A percentile compares a stretch with the other conserved stretches of the same genome.
Conservation (phyloP, 495 filamentous ascomycete genomes). For the Penicillium arizonense region DNA sequence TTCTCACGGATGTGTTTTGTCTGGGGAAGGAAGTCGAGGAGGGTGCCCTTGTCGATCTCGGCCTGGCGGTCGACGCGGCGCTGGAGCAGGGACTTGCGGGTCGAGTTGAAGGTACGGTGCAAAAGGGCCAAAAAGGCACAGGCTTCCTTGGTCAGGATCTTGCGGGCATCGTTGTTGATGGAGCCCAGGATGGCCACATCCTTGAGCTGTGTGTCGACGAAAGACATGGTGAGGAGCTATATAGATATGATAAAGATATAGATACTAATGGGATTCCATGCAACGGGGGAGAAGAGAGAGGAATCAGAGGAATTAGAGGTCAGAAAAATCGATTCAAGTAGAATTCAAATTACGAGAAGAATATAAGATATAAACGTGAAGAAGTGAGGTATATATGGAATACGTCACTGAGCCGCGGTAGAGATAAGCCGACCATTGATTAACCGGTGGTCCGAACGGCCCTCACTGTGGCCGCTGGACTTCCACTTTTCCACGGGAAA, state of each 20-base stretch:
- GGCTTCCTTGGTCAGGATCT: slow-evolving; percentile 90
- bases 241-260: not conserved
- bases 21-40: slow-evolving; percentile 96
- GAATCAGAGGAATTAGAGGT: not conserved
- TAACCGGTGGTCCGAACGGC: not conserved
- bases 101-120: slow-evolving; percentile 90
- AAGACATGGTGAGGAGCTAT: slow-evolving; percentile 55
- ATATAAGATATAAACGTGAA: slow-evolving; percentile 6
- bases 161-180: slow-evolving; percentile 73
- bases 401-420: slow-evolving; percentile 34
- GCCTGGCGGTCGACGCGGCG: slow-evolving; percentile 84
- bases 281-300: not conserved
- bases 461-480: too few species aligned
- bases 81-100: slow-evolving; percentile 85
- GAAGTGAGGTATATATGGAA: slow-evolving; percentile 26
- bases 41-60: slow-evolving; percentile 85
- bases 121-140: slow-evolving; percentile 91
- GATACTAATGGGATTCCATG: not conserved
- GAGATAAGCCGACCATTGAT: slow-evolving; percentile 4
- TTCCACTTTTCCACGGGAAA: slow-evolving; percentile 36
- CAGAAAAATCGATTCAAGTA: not conserved
- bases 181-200: slow-evolving; percentile 82
- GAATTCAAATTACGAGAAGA: not conserved
- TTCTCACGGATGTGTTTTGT: slow-evolving; percentile 95
- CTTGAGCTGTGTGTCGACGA: slow-evolving; percentile 73